Percentiles rank a stretch among this genome's conserved stretches.
phyloP scores from a whole-genome alignment of 1,139 yeast genomes.

The Debaryomyces fabryi region DNA sequence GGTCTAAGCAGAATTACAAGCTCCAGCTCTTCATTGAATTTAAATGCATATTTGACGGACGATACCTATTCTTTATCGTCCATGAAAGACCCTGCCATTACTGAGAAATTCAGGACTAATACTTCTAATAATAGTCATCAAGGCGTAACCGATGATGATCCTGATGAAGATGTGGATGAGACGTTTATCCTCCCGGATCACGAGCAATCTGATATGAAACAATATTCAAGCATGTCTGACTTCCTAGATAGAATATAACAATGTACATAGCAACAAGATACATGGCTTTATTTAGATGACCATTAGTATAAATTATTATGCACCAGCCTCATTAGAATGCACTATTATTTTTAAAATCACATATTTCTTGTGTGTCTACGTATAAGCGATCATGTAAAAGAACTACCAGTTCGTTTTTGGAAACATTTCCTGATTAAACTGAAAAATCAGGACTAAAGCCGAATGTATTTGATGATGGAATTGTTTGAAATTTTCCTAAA shows the following conservation, averaged over 20 bases:
- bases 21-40: conserved; percentile 45
- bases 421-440: not conserved
- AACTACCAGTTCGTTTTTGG: not conserved
- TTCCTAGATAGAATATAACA: conserved; percentile 26
- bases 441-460: not conserved
- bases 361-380: conserved; percentile 1
- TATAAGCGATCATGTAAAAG: conserved; percentile 1
- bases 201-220: conserved; percentile 5
- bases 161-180: conserved; percentile 18
- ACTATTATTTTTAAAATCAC: not conserved
- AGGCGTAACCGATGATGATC: conserved; percentile 14
- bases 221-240: conserved; percentile 25
- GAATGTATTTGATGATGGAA: not conserved
- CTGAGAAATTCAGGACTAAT: not conserved
- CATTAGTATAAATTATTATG: not conserved
- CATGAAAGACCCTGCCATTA: conserved; percentile 4
- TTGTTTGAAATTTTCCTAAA: conserved; percentile 4
- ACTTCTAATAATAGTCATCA: conserved; percentile 17
- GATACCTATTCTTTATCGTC: conserved; percentile 23
- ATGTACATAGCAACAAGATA: conserved; percentile 1
- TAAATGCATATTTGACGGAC: conserved; percentile 49
- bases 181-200: conserved; percentile 12
- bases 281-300: not conserved
- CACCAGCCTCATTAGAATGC: not conserved
- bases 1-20: conserved; percentile 42